Conservation (phyloP, 2,329 filamentous ascomycete genomes). For the Blastomyces silverae region DNA sequence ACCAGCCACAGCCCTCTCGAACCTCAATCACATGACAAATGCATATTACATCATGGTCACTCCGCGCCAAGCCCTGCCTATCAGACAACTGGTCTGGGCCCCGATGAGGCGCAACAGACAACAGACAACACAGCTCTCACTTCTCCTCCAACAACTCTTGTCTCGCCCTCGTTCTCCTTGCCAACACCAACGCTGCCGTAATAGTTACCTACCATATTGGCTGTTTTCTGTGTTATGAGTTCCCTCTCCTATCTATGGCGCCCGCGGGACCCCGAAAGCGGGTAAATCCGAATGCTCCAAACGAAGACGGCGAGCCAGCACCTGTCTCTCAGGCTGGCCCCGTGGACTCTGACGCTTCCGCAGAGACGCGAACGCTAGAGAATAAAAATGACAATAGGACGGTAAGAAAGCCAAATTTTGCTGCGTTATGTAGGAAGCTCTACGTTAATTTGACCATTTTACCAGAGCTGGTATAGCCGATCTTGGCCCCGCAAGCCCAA, state of each 20-base stretch:
- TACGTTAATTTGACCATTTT: background rate
- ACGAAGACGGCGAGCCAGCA: conserved; percentile 27
- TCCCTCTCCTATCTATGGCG: conserved; percentile 32
- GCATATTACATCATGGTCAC: conserved; percentile 4
- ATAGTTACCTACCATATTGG: background rate
- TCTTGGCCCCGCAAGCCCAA: conserved; percentile 44
- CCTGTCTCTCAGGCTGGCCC: conserved; percentile 7
- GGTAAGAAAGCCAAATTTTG: conserved; percentile 26
- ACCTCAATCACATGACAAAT: background rate
- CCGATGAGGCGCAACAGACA: conserved; percentile 6
- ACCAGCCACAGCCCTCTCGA: conserved; percentile 8
- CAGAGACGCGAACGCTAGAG: conserved; percentile 15
- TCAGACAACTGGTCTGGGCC: background rate
- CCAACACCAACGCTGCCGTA: conserved; percentile 6
- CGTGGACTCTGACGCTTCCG: conserved; percentile 23
- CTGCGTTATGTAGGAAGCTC: background rate
- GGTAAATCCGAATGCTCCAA: conserved; percentile 37
- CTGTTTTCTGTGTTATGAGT: conserved; percentile 31
- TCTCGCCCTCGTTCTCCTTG: conserved; percentile 6
- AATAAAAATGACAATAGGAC: conserved; percentile 25
- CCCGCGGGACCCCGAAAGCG: conserved; percentile 40
- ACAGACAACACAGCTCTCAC: background rate
- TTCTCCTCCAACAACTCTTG: background rate
- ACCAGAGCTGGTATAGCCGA: conserved; percentile 40
- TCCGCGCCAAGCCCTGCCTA: background rate